phyloP scores from a whole-genome alignment of 805 yeast genomes.

The Ogataea ramenticola region DNA sequence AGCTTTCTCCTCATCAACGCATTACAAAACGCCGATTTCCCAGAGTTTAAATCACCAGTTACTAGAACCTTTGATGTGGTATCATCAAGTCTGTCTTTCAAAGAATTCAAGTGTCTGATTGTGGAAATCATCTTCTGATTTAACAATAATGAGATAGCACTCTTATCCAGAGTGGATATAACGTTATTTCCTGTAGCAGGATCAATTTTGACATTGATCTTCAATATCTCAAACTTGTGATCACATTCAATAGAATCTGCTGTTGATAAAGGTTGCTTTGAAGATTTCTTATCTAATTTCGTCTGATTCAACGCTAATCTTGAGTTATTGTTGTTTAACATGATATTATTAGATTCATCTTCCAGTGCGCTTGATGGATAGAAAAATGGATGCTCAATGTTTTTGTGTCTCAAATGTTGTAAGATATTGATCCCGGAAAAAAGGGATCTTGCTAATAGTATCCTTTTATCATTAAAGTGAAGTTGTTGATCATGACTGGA shows the following conservation, averaged over 20 bases:
- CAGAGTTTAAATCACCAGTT: conserved; percentile 95
- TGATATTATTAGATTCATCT: conserved; percentile 21
- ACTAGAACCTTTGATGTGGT: conserved; percentile 90
- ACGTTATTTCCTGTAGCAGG: conserved; percentile 32
- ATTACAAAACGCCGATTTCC: conserved; percentile 93
- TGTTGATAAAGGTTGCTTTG: conserved; percentile 2
- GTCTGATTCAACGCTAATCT: conserved; percentile 46
- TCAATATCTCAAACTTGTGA: conserved; percentile 52
- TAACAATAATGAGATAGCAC: conserved; percentile 61
- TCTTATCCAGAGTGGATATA: conserved; percentile 53
- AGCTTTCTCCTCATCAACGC: conserved; percentile 71
- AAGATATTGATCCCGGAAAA: conserved; percentile 44
- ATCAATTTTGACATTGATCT: conserved; percentile 55
- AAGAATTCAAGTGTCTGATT: conserved; percentile 56
- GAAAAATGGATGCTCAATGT: conserved; percentile 51
- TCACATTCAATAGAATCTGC: conserved; percentile 9
- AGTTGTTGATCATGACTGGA: conserved; percentile 59
- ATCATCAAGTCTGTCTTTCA: conserved; percentile 82
- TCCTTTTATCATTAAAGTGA: conserved; percentile 67
- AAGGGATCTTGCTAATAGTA: conserved; percentile 57
- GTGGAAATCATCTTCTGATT: conserved; percentile 62
- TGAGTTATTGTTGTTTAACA: conserved; percentile 41
- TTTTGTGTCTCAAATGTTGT: conserved; percentile 46
- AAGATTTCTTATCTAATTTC: conserved; percentile 20
- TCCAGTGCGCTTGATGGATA: conserved; percentile 43